A percentile compares a stretch with the other conserved stretches of the same genome.
These are phyloP conservation scores for Fusarium setosum DNA, from an alignment of 2,329 filamentous ascomycete genomes.

Conservation along the genomic window DNA sequence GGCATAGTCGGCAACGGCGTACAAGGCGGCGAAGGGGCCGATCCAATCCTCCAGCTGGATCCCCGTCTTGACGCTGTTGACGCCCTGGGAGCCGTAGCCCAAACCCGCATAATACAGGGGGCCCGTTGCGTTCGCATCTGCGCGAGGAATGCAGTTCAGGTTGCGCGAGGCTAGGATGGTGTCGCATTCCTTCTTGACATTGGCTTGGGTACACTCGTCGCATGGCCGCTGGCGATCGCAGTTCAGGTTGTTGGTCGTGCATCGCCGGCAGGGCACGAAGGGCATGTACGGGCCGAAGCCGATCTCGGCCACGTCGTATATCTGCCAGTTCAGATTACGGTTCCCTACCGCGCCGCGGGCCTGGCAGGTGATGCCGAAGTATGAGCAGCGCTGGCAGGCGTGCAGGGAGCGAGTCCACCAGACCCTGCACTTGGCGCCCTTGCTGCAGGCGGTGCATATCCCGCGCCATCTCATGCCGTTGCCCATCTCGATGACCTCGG, in stretches of 20 bases:
- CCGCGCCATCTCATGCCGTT: constrained; percentile 10
- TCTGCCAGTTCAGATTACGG: constrained; percentile 7
- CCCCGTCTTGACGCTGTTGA: constrained; percentile 38
- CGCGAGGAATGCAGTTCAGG: constrained; percentile 9
- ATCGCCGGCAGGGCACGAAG: constrained; percentile 43
- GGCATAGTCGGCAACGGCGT: constrained; percentile 5
- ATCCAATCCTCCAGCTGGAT: constrained; percentile 34
- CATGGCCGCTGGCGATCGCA: constrained; percentile 54
- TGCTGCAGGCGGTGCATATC: constrained; percentile 18
- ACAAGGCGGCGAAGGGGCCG: constrained; percentile 32
- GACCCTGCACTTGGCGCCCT: constrained; percentile 9
- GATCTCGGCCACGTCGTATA: constrained; percentile 45
- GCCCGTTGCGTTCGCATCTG: constrained; percentile 17
- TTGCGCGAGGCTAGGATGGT: background rate
- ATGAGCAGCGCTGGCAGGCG: constrained; percentile 41
- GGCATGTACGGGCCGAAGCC: constrained; percentile 45
- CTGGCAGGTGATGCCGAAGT: constrained; percentile 48
- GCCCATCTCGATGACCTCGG: constrained; percentile 12
- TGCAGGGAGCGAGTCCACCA: background rate
- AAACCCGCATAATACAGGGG: constrained; percentile 50
- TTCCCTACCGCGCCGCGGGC: too few relatives aligned
- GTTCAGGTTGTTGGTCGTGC: constrained; percentile 31
- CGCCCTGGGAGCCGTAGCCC: constrained; percentile 43
- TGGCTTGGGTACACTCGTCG: constrained; percentile 45
- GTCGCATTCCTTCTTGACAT: constrained; percentile 6